Evolutionary conservation across 2,329 filamentous ascomycete species (phyloP).

Genomic region (Clarireedia monteithiana): DNA sequence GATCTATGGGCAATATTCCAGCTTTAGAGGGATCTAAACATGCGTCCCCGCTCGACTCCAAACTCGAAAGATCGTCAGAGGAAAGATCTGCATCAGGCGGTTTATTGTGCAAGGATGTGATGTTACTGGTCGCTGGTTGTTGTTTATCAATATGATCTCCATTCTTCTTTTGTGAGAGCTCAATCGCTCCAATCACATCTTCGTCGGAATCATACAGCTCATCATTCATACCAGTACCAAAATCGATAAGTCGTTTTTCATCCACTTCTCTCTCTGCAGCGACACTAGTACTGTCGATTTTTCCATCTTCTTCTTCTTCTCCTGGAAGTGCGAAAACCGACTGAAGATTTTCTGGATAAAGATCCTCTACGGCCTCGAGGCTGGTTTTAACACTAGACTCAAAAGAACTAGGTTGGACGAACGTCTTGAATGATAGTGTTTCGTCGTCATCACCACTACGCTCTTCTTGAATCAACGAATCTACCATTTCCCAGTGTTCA

Average conservation of each 20-base stretch:
- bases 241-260: constrained; percentile 46
- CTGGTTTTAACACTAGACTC: constrained; percentile 63
- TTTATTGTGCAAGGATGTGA: neutral
- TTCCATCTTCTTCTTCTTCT: constrained; percentile 8
- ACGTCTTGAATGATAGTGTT: constrained; percentile 54
- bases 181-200: constrained; percentile 33
- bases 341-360: constrained; percentile 63
- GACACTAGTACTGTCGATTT: constrained; percentile 7
- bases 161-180: constrained; percentile 22
- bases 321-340: constrained; percentile 35
- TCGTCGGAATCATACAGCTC: constrained; percentile 47
- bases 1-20: too few species aligned
- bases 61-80: neutral
- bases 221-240: constrained; percentile 33
- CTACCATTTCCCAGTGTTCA: constrained; percentile 63
- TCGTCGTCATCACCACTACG: constrained; percentile 37
- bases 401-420: constrained; percentile 46
- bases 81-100: neutral
- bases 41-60: too few species aligned
- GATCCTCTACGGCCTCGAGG: constrained; percentile 77
- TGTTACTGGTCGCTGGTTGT: neutral
- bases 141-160: constrained; percentile 17
- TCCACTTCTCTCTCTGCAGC: constrained; percentile 45
- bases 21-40: too few species aligned
- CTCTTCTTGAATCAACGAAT: constrained; percentile 58